These are phyloP conservation scores for Venturia oleaginea DNA, from an alignment of 2,329 filamentous ascomycete species.

Conservation along the genomic window DNA sequence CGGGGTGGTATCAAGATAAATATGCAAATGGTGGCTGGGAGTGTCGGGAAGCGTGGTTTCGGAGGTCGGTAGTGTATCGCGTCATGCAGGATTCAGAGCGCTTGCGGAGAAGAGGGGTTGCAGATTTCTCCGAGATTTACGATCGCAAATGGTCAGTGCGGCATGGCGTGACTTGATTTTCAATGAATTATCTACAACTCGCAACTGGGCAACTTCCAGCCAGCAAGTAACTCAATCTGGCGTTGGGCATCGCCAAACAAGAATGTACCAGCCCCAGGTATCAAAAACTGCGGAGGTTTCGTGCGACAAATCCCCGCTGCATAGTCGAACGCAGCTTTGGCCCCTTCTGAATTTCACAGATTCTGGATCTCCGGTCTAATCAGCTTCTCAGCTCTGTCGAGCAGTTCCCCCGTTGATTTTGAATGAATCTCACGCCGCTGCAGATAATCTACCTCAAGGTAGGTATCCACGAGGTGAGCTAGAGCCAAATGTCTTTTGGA, in stretches of 20 bases:
- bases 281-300: conserved; percentile 12
- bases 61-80: too few relatives aligned
- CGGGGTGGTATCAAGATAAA: background rate
- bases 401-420: background rate
- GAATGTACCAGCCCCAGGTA: conserved; percentile 11
- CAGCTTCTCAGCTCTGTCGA: conserved; percentile 2
- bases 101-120: too few relatives aligned
- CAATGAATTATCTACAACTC: background rate
- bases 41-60: too few relatives aligned
- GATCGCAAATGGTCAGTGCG: too few relatives aligned
- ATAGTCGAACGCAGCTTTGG: conserved; percentile 9
- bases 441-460: conserved; percentile 10
- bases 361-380: conserved; percentile 10
- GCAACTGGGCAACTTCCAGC: background rate
- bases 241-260: conserved; percentile 10
- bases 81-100: too few relatives aligned
- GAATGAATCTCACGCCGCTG: background rate
- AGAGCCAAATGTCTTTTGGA: conserved; percentile 10
- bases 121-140: too few relatives aligned
- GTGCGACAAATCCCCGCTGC: conserved; percentile 7
- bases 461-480: conserved; percentile 5
- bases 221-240: conserved; percentile 13
- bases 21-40: too few relatives aligned
- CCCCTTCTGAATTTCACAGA: conserved; percentile 10
- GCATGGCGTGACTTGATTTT: background rate